Evolutionary conservation across 2,329 filamentous ascomycete genomes (phyloP).

Genomic region (Fusarium austroafricanum): DNA sequence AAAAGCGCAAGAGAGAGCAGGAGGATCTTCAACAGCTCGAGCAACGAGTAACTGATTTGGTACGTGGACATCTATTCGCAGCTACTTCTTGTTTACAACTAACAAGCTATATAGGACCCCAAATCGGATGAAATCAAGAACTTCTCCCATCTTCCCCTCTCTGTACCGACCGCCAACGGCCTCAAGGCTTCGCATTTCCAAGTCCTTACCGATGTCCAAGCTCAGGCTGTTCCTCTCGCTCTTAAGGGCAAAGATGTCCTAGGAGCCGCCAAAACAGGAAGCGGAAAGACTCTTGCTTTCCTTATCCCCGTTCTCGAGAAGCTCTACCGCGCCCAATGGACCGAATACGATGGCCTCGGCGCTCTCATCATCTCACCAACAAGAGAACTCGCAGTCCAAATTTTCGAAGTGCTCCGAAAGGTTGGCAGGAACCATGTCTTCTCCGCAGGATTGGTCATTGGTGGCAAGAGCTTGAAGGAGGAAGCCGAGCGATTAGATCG

Average conservation of each 20-base stretch:
- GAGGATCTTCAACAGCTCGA: slow-evolving; percentile 52
- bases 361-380: slow-evolving; percentile 95
- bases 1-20: slow-evolving; percentile 55
- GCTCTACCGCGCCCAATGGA: slow-evolving; percentile 88
- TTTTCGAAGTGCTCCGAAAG: slow-evolving; percentile 93
- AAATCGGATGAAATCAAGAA: slow-evolving; percentile 69
- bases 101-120: slow-evolving; percentile 62
- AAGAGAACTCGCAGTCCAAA: slow-evolving; percentile 94
- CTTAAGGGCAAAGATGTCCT: slow-evolving; percentile 89
- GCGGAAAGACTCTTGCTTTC: slow-evolving; percentile 95
- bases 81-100: neutral
- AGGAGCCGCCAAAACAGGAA: slow-evolving; percentile 94
- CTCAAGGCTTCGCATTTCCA: slow-evolving; percentile 90
- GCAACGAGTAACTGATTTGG: slow-evolving; percentile 50
- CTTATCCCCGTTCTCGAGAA: slow-evolving; percentile 92
- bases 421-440: slow-evolving; percentile 90
- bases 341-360: slow-evolving; percentile 89
- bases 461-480: slow-evolving; percentile 89
- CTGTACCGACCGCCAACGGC: slow-evolving; percentile 80
- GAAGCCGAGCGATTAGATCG: slow-evolving; percentile 84
- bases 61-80: slow-evolving; percentile 26
- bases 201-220: slow-evolving; percentile 90
- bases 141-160: slow-evolving; percentile 89
- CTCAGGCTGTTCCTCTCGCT: slow-evolving; percentile 86
- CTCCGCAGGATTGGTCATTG: slow-evolving; percentile 92